Evolutionary conservation across 345 rosid species (phyloP).

Genomic region (Euphorbia tirucalli): DNA sequence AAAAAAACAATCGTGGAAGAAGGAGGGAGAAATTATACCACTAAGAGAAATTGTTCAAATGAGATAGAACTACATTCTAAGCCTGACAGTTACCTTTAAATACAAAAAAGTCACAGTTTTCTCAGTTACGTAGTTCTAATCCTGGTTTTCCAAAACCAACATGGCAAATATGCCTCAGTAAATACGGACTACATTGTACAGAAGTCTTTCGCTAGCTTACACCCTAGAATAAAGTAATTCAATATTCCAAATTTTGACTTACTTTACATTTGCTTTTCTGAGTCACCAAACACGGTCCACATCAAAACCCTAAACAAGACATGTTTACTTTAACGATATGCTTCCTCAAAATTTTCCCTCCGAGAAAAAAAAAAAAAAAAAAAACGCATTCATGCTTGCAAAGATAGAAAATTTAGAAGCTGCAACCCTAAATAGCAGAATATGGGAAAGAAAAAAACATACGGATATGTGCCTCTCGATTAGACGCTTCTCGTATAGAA

Average conservation of each 20-base stretch:
- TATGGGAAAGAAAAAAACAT: background rate
- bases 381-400: too few relatives aligned
- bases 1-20: background rate
- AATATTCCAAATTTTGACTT: background rate
- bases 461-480: constrained; percentile 84
- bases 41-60: background rate
- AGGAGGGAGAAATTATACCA: background rate
- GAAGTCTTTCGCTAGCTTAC: background rate
- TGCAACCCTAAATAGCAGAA: constrained; percentile 15
- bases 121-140: background rate
- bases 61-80: background rate
- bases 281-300: background rate
- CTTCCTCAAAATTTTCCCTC: background rate
- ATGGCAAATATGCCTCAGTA: background rate
- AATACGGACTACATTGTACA: background rate
- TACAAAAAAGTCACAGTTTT: background rate
- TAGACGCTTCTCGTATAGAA: constrained; percentile 83
- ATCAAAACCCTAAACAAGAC: constrained; percentile 32
- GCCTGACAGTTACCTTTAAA: background rate
- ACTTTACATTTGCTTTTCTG: background rate
- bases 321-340: background rate
- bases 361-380: background rate
- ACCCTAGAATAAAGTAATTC: background rate
- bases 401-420: background rate
- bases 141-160: background rate